Evolutionary conservation across 441 rosid genomes (phyloP).

Genomic region (Croton setiger): DNA sequence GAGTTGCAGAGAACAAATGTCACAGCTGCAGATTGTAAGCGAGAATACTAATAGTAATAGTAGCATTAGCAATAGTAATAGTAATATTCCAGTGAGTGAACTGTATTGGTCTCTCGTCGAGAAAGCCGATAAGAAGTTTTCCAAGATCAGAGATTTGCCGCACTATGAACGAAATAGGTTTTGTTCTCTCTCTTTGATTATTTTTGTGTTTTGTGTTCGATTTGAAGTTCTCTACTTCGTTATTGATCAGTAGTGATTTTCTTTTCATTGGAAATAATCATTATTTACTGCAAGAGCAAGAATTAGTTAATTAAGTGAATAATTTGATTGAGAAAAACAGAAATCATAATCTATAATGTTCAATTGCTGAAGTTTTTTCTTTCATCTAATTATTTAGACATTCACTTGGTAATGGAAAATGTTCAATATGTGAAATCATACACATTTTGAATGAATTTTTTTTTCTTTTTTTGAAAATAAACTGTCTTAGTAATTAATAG

Average conservation of each 20-base stretch:
- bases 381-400: background rate
- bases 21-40: slow-evolving; percentile 32
- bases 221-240: background rate
- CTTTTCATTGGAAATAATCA: no score
- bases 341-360: background rate
- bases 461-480: background rate
- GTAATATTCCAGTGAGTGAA: slow-evolving; percentile 71
- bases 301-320: background rate
- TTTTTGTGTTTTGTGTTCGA: background rate
- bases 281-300: no score
- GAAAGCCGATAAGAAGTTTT: slow-evolving; percentile 94
- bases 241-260: background rate
- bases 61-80: slow-evolving; percentile 29
- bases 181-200: background rate
- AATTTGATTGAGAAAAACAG: background rate
- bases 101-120: slow-evolving; percentile 91
- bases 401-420: background rate
- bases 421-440: background rate
- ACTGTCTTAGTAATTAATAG: no score
- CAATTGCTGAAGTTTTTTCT: background rate
- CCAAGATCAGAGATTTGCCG: slow-evolving; percentile 96
- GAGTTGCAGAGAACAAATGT: slow-evolving; percentile 28
- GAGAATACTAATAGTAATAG: slow-evolving; percentile 19
- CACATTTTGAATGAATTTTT: background rate
- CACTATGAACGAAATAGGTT: slow-evolving; percentile 93